phyloP scores from a whole-genome alignment of 2,329 filamentous ascomycete species.

The Colletotrichum costaricense region DNA sequence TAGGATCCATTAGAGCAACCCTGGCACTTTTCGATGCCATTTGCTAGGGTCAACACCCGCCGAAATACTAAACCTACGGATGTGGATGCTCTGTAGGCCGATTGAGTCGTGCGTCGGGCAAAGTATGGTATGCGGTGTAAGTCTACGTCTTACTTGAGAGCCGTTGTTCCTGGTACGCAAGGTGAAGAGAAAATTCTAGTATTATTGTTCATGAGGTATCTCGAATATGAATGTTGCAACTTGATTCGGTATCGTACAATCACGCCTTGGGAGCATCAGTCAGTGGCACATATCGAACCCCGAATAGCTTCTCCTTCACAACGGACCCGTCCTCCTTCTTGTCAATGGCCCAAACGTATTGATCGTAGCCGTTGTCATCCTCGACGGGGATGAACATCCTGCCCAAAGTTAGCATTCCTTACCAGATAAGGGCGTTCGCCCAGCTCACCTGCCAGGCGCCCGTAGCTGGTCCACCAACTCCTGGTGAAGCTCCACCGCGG shows the following conservation, averaged over 20 bases:
- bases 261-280: slow-evolving; percentile 70
- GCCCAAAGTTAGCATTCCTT: slow-evolving; percentile 24
- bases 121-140: background rate
- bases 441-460: slow-evolving; percentile 73
- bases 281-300: slow-evolving; percentile 81
- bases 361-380: slow-evolving; percentile 56
- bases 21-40: background rate
- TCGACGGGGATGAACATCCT: slow-evolving; percentile 84
- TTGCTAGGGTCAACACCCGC: background rate
- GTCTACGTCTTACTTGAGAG: background rate
- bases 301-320: slow-evolving; percentile 71
- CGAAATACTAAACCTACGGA: background rate
- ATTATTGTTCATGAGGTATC: background rate
- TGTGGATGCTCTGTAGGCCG: background rate
- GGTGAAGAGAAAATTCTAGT: background rate
- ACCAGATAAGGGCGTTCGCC: slow-evolving; percentile 13
- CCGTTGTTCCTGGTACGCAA: background rate
- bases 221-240: background rate
- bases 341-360: slow-evolving; percentile 80
- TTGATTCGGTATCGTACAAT: background rate
- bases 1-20: background rate
- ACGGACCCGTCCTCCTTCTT: slow-evolving; percentile 75
- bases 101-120: background rate
- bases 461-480: slow-evolving; percentile 82
- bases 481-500: slow-evolving; percentile 78